These are phyloP conservation scores for Pelargonium fulgidum DNA, from an alignment of 441 rosid genomes.

Conservation along the genomic window DNA sequence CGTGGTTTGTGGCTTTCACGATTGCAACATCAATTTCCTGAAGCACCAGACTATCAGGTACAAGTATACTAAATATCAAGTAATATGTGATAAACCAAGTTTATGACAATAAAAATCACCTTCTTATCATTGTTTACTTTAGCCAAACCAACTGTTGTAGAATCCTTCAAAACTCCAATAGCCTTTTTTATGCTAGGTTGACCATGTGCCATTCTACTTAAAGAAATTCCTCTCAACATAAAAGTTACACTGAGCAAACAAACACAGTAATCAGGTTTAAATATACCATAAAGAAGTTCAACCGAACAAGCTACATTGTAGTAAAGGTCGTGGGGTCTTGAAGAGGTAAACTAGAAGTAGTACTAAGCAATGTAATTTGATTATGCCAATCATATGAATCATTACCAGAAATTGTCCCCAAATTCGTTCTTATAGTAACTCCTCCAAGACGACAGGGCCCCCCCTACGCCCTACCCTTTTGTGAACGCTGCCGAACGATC, in stretches of 20 bases:
- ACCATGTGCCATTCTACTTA: conserved; percentile 32
- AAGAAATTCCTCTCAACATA: background rate
- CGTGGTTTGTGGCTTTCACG: conserved; percentile 44
- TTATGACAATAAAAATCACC: conserved; percentile 21
- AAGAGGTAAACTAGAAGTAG: background rate
- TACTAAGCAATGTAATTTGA: background rate
- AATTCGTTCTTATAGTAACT: background rate
- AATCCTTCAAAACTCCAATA: conserved; percentile 35
- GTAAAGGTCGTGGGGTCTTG: background rate
- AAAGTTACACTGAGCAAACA: background rate
- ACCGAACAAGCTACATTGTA: background rate
- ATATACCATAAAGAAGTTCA: background rate
- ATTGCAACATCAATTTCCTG: conserved; percentile 42
- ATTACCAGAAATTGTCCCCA: background rate
- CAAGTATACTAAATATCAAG: background rate
- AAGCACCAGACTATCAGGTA: conserved; percentile 8
- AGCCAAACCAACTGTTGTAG: conserved; percentile 39
- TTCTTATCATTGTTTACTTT: conserved; percentile 33
- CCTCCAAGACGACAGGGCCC: conserved; percentile 4
- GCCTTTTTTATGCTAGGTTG: conserved; percentile 33
- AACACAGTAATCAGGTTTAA: background rate
- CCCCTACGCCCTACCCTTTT: conserved; percentile 2
- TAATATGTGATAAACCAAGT: background rate
- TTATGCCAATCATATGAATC: background rate
- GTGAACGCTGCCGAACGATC: background rate